Base-by-base conservation (phyloP, 257 asterid species). In the Echium plantagineum region DNA sequence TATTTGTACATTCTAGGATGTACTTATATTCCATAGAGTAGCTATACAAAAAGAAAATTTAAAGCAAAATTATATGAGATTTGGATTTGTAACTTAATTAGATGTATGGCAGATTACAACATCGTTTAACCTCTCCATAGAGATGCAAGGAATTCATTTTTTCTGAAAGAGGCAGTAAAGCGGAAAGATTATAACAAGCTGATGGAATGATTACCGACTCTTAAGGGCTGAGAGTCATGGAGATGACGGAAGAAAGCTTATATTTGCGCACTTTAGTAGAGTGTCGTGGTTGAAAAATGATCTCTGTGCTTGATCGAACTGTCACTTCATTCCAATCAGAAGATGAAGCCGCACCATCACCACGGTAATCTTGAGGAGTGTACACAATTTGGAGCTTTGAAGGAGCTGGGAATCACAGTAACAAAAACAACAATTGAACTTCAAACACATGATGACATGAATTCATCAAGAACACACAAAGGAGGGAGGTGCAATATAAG, bases 171-270 rank as follows among this genome's bases (percentile, higher is more conserved):
- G 46, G 9, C 12, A 13, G 46, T 35, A 12, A 10, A 4, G 10
- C 49, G 13, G 5, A 12, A 10, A 42, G 5, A 12, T 3, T 12
- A 13, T 16, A 42, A 42, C 17, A 13, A 42, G 49, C 10, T 3
- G 10, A 42, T 12, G 15, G 17, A 1, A 3, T 0, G 5, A 35
- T 35, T 8, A 21, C 16, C 15, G 12, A 63, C 49, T 21, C 63
- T 2, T 2, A 93, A 62, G 94, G 95, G 60, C 99, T 84, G 57
- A 93, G 79, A 55, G 84, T 70, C 85, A 93, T 32, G 77, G 95
- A 84, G 69, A 79, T 64, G 52, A 93, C 69, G 0, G 84, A 80
- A 59, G 96, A 86, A 47, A 93, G 74, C 90, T 83, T 89, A 71
- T 78, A 89, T 72, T 84, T 86, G 62, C 69, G 81, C n/a, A 55